Evolutionary conservation across 352 stramenopile species (phyloP).

Genomic region (Phytopythium aichiense): DNA sequence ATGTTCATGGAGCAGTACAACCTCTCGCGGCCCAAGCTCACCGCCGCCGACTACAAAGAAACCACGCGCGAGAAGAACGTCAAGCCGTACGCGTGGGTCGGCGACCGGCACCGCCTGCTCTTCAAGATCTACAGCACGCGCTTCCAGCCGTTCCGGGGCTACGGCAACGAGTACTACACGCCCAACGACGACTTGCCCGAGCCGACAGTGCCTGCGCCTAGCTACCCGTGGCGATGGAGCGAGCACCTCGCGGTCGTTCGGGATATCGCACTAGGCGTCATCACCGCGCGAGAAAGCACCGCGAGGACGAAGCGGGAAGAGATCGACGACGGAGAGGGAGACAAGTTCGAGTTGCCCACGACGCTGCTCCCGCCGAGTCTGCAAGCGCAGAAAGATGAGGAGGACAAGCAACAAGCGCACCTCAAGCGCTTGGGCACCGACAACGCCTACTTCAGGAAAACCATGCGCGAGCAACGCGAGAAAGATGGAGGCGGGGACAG

Average conservation of each 20-base stretch:
- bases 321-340: not conserved
- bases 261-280: conserved; percentile 14
- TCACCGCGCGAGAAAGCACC: not conserved
- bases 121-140: conserved; percentile 17
- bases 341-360: not conserved
- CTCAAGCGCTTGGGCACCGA: not conserved
- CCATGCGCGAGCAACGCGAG: not conserved
- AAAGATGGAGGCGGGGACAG: not conserved
- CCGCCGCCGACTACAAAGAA: conserved; percentile 27
- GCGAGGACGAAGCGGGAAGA: not conserved
- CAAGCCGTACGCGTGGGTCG: conserved; percentile 22
- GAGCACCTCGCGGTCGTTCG: conserved; percentile 20
- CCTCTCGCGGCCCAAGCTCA: conserved; percentile 1
- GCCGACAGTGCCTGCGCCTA: conserved; percentile 30
- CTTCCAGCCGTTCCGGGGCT: conserved; percentile 46
- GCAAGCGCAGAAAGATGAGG: not conserved
- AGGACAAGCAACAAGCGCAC: not conserved
- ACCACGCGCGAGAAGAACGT: conserved; percentile 34
- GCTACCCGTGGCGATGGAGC: conserved; percentile 49
- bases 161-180: conserved; percentile 43
- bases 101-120: conserved; percentile 15
- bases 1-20: conserved; percentile 2
- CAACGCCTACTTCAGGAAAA: not conserved
- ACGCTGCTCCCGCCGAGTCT: not conserved
- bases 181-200: conserved; percentile 24